Conservation (phyloP, 2,329 filamentous ascomycete species). For the Talaromyces funiculosus region DNA sequence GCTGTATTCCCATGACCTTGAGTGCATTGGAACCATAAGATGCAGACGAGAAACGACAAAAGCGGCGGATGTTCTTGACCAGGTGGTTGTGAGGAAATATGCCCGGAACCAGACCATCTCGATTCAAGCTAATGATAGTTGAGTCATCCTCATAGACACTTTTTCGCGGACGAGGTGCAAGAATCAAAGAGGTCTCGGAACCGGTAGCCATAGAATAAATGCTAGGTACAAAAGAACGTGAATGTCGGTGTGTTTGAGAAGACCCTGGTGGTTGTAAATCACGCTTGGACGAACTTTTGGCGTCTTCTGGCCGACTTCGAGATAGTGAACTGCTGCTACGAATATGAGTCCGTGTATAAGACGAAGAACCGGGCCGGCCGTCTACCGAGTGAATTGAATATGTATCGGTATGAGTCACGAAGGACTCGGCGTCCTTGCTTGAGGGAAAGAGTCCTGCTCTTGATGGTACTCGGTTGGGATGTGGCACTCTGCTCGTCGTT, state of each 20-base stretch:
- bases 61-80: constrained; percentile 42
- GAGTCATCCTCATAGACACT: constrained; percentile 43
- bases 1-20: constrained; percentile 42
- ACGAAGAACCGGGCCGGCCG: constrained; percentile 34
- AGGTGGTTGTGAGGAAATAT: constrained; percentile 43
- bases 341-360: constrained; percentile 34
- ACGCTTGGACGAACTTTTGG: constrained; percentile 27
- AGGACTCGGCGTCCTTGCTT: constrained; percentile 37
- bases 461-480: constrained; percentile 18
- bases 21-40: constrained; percentile 44
- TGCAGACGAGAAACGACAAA: constrained; percentile 43
- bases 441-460: constrained; percentile 30
- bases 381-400: constrained; percentile 35
- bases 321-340: constrained; percentile 41
- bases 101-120: constrained; percentile 41
- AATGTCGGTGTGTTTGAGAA: constrained; percentile 26
- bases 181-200: constrained; percentile 41
- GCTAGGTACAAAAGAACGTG: constrained; percentile 39
- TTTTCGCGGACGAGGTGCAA: constrained; percentile 37
- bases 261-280: constrained; percentile 26
- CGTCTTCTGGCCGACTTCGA: constrained; percentile 38
- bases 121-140: constrained; percentile 39
- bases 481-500: constrained; percentile 16
- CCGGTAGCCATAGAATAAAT: constrained; percentile 43
- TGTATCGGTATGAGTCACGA: constrained; percentile 38